Evolutionary conservation across 2,329 filamentous ascomycete genomes (phyloP), one percentile per base, ranked within the genome.

Genomic region (Colletotrichum shisoi): DNA sequence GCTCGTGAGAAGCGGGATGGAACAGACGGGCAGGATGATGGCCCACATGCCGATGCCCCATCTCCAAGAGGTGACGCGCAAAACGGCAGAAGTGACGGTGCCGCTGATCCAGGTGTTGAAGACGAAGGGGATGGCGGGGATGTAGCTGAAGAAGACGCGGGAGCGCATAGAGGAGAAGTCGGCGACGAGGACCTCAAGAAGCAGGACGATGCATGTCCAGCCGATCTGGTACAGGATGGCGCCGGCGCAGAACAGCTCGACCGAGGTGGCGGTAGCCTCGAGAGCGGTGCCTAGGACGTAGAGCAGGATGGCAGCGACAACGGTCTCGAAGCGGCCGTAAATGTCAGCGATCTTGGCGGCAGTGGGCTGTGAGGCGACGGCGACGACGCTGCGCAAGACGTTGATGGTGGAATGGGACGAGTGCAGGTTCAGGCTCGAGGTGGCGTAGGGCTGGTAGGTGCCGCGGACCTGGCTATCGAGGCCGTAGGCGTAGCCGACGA

Each of bases 41-140:
- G 80, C 81, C 81, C 85, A 89, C 86, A 89, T 89, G 69, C 86
- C 87, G 27, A 87, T 81, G 15, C 87, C 87, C 86, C 86, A 89
- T 65, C 82, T 76, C 87, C 87, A 90, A 1, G 79, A 82, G 0
- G 84, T 84, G 2, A 72, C 73, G 0, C 63, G 71, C 21, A 89
- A 72, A 0, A 89, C 84, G 0, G 83, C 80, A 0, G 75, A 73
- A 0, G 84, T 82, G 57, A 90, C 76, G 68, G 85, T 82, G 21
- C 87, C 87, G 68, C 84, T 85, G 15, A 89, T 81, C 87, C 87
- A 90, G 0, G 87, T 87, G 71, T 89, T 89, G 74, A 87, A 79
- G 51, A 89, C 72, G 71, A 87, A 88, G 0, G 87, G 87, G 3
- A 83, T 73, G 0, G 84, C 84, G 0, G 86, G 86, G n/a, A 90